Evolutionary conservation across 129 eudicot species (phyloP).

Genomic region (Pseudognaphalium luteoalbum): DNA sequence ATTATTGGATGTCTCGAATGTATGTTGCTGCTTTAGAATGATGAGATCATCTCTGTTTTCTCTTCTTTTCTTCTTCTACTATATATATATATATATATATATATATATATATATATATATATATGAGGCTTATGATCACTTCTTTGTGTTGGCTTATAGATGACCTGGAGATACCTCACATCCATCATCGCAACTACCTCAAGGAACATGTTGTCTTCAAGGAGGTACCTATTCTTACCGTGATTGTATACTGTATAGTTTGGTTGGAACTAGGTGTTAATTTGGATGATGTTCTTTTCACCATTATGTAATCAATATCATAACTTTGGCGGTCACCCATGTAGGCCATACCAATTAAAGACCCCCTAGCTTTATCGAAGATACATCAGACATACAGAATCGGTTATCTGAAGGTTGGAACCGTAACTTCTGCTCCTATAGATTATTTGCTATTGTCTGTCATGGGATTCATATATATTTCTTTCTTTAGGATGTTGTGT

Average conservation of each 20-base stretch:
- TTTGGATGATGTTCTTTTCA: not conserved
- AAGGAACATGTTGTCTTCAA: conserved; percentile 88
- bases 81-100: no score
- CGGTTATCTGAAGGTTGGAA: conserved; percentile 74
- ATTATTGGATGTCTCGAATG: conserved; percentile 91
- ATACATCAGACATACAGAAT: conserved; percentile 92
- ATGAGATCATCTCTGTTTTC: not conserved
- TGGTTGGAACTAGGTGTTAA: not conserved
- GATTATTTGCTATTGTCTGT: not conserved
- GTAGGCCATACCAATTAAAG: conserved; percentile 93
- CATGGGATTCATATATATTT: conserved; percentile 13
- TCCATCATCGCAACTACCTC: conserved; percentile 68
- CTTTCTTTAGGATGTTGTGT: conserved; percentile 68
- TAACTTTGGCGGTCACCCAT: conserved; percentile 12
- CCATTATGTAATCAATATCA: not conserved
- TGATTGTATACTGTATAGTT: not conserved
- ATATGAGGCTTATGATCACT: conserved; percentile 18
- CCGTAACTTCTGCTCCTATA: not conserved
- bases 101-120: no score
- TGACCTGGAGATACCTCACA: conserved; percentile 63
- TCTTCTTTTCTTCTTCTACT: not conserved
- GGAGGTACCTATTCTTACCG: conserved; percentile 55
- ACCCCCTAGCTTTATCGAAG: conserved; percentile 74
- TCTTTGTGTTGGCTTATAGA: conserved; percentile 47
- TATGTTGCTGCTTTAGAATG: conserved; percentile 35